These are phyloP conservation scores for Stephanocyclus meneghinianus DNA, from an alignment of 352 stramenopile species.

Conservation along the genomic window DNA sequence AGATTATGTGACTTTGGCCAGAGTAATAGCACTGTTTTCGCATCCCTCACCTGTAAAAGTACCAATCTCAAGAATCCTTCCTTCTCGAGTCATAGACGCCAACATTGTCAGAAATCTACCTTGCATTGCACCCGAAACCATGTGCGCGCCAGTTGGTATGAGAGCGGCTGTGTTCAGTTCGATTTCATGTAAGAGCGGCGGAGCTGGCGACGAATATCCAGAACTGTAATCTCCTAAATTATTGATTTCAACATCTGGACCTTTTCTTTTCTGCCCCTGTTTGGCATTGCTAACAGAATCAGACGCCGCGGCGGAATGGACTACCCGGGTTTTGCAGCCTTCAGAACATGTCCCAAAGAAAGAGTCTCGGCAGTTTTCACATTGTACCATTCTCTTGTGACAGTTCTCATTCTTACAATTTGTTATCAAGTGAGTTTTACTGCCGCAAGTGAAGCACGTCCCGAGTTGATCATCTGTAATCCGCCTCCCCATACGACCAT, in stretches of 20 bases:
- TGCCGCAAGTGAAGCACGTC: conserved; percentile 75
- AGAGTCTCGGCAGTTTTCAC: conserved; percentile 58
- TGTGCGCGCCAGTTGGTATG: conserved; percentile 74
- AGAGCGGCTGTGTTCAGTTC: conserved; percentile 74
- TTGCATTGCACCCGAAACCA: conserved; percentile 77
- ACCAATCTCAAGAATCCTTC: conserved; percentile 88
- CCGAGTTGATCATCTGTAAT: conserved; percentile 84
- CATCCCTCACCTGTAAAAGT: conserved; percentile 86
- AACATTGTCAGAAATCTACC: conserved; percentile 82
- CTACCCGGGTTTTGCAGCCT: conserved; percentile 66
- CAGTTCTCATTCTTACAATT: conserved; percentile 83
- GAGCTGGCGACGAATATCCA: conserved; percentile 59
- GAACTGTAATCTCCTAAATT: conserved; percentile 75
- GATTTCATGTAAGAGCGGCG: conserved; percentile 68
- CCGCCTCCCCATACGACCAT: conserved; percentile 82
- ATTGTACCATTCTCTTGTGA: conserved; percentile 81
- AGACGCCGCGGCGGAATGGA: conserved; percentile 56
- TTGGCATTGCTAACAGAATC: conserved; percentile 1
- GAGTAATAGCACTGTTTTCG: no score
- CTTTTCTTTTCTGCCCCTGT: conserved; percentile 14
- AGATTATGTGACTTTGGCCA: no score
- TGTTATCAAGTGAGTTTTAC: conserved; percentile 72
- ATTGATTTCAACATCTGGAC: conserved; percentile 23
- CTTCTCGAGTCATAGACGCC: conserved; percentile 82
- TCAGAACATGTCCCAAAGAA: conserved; percentile 76